Evolutionary conservation across 768 basidiomycete genomes (phyloP).

Genomic region (Naematelia encephala): DNA sequence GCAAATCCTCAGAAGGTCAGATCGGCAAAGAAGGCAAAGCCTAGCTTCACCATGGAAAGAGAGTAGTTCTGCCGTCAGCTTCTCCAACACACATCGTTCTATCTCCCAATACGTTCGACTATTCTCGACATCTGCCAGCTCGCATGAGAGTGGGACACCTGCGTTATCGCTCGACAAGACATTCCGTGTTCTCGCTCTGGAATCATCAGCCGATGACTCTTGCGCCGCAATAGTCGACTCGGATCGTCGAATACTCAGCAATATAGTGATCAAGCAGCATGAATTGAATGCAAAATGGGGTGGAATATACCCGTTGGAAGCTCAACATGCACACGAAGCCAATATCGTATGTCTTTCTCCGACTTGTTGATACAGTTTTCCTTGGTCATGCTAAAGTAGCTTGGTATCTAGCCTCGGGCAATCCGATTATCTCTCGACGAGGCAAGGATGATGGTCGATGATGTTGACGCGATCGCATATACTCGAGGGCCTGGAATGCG

Average conservation of each 20-base stretch:
- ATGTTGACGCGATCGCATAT: constrained; percentile 84
- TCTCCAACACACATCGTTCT: too few relatives aligned
- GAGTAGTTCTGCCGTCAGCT: too few relatives aligned
- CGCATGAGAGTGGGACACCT: neutral
- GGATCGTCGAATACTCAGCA: constrained; percentile 64
- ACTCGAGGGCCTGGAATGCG: constrained; percentile 70
- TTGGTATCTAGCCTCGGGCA: constrained; percentile 65
- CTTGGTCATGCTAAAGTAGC: too few relatives aligned
- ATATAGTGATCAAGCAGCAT: constrained; percentile 82
- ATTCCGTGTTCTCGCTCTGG: constrained; percentile 55
- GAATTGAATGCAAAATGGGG: constrained; percentile 51
- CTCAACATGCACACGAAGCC: constrained; percentile 72
- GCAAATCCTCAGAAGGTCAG: too few relatives aligned
- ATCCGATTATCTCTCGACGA: constrained; percentile 66
- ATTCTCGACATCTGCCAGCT: neutral
- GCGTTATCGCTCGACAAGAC: neutral
- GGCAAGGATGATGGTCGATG: constrained; percentile 59
- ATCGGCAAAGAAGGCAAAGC: too few relatives aligned
- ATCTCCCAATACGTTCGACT: neutral
- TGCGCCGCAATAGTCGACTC: constrained; percentile 83
- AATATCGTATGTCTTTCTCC: constrained; percentile 60
- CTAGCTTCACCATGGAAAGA: too few relatives aligned
- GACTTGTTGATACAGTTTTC: neutral
- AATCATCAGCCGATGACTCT: constrained; percentile 91
- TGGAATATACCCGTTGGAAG: constrained; percentile 56